A percentile compares a stretch with the other conserved stretches of the same genome.
Evolutionary conservation across 441 rosid species (phyloP).

Genomic region (Adansonia madagascariensis): DNA sequence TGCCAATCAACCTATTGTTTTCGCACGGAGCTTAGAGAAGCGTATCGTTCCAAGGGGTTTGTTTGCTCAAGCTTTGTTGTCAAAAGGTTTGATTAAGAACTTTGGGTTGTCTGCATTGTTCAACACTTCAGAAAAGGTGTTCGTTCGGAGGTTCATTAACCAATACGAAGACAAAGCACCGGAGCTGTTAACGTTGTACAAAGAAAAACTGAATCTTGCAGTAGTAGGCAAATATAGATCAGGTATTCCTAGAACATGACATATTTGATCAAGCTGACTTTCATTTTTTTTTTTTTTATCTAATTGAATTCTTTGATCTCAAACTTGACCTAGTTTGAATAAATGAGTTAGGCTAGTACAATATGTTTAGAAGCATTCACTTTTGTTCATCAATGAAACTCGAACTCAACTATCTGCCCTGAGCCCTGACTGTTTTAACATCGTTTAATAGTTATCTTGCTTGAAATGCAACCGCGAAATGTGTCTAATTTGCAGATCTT

Average conservation of each 20-base stretch:
- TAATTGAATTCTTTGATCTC: background rate
- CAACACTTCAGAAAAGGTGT: background rate
- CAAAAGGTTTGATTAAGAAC: background rate
- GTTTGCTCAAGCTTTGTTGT: slow-evolving; percentile 21
- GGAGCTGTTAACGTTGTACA: slow-evolving; percentile 26
- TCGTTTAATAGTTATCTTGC: background rate
- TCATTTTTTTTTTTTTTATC: background rate
- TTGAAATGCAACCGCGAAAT: background rate
- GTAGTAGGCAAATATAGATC: background rate
- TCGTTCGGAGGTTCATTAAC: slow-evolving; percentile 25
- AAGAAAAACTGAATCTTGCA: background rate
- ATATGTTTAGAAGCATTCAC: background rate
- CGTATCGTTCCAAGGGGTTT: slow-evolving; percentile 31
- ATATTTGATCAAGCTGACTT: background rate
- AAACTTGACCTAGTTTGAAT: background rate
- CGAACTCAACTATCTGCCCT: background rate
- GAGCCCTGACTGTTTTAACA: background rate
- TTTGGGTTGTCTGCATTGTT: background rate
- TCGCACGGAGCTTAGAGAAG: slow-evolving; percentile 23
- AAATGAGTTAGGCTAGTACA: background rate
- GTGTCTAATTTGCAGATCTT: background rate
- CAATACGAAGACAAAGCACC: slow-evolving; percentile 18
- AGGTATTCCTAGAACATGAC: background rate
- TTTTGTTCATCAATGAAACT: background rate
- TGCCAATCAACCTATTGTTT: background rate